Conservation (phyloP, 805 yeast genomes). For the Teunomyces panamensis region DNA sequence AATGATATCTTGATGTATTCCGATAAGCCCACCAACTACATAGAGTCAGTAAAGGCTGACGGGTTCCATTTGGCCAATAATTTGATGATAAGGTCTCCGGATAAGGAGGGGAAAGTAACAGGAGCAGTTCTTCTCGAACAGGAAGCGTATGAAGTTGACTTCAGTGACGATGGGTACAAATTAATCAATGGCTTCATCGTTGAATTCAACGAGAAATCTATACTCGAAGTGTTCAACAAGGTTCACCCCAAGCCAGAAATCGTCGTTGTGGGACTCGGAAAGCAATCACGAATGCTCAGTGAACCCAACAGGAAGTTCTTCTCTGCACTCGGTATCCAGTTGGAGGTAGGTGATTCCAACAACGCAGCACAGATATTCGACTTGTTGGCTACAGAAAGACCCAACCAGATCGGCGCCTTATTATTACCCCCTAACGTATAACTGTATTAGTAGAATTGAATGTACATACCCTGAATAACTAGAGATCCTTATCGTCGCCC, state of each 20-base stretch:
- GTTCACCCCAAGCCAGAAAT: slow-evolving; percentile 78
- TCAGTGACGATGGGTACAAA: slow-evolving; percentile 46
- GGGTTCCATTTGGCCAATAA: slow-evolving; percentile 61
- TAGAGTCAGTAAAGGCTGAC: slow-evolving; percentile 45
- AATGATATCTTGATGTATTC: slow-evolving; percentile 43
- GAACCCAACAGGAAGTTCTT: slow-evolving; percentile 51
- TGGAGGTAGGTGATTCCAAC: slow-evolving; percentile 61
- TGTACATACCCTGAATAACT: not conserved
- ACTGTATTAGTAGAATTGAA: slow-evolving; percentile 2
- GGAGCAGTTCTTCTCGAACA: slow-evolving; percentile 52
- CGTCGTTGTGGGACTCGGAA: slow-evolving; percentile 69
- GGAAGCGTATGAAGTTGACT: slow-evolving; percentile 61
- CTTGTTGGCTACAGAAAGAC: slow-evolving; percentile 75
- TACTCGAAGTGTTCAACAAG: slow-evolving; percentile 48
- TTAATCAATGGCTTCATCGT: slow-evolving; percentile 49
- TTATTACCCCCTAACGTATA: slow-evolving; percentile 66
- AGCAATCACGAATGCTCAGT: slow-evolving; percentile 58
- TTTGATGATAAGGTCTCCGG: slow-evolving; percentile 44
- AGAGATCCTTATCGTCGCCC: not conserved
- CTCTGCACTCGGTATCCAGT: slow-evolving; percentile 60
- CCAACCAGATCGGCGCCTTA: slow-evolving; percentile 68
- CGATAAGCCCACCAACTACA: slow-evolving; percentile 41
- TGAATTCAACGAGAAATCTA: slow-evolving; percentile 41
- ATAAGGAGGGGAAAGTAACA: slow-evolving; percentile 32
- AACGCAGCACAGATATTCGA: slow-evolving; percentile 72